A percentile compares a stretch with the other conserved stretches of the same genome.
Conservation (phyloP, 116 monocot genomes). For the Dioscorea cayenensis region DNA sequence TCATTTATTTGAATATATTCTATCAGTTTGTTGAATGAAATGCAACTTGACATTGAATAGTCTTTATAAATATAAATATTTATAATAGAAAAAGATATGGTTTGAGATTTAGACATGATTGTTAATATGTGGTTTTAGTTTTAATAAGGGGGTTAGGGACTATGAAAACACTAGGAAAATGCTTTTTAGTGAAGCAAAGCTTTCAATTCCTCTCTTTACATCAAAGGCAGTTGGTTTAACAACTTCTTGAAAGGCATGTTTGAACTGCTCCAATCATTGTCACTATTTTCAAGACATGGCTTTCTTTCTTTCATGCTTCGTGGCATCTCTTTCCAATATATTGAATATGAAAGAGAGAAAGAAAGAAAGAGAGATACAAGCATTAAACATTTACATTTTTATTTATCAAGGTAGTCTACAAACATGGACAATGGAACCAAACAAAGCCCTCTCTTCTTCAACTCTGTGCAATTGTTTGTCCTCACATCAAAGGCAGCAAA, state of each 20-base stretch:
- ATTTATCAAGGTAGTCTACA: conserved; percentile 24
- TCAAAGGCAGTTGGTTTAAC: background rate
- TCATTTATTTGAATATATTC: too few relatives aligned
- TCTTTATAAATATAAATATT: too few relatives aligned
- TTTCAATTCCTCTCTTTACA: background rate
- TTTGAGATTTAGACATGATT: too few relatives aligned
- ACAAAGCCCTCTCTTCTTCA: conserved; percentile 38
- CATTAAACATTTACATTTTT: too few relatives aligned
- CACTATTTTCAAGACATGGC: background rate
- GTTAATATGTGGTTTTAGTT: too few relatives aligned
- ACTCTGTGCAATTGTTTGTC: conserved; percentile 25
- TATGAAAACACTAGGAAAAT: background rate
- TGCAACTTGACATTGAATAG: too few relatives aligned
- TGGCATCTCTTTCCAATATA: background rate
- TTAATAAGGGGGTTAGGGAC: background rate
- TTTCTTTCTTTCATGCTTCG: too few relatives aligned
- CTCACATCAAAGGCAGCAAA: conserved; percentile 20
- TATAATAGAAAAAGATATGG: too few relatives aligned
- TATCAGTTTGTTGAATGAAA: too few relatives aligned
- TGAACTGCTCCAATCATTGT: background rate
- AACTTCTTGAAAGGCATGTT: conserved; percentile 2
- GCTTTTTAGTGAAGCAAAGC: background rate
- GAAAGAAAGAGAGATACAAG: background rate
- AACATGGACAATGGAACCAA: conserved; percentile 47
- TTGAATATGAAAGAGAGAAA: background rate